Evolutionary conservation across 192 early-diverging fungal species (phyloP).

Genomic region (Blastocladiella britannica): DNA sequence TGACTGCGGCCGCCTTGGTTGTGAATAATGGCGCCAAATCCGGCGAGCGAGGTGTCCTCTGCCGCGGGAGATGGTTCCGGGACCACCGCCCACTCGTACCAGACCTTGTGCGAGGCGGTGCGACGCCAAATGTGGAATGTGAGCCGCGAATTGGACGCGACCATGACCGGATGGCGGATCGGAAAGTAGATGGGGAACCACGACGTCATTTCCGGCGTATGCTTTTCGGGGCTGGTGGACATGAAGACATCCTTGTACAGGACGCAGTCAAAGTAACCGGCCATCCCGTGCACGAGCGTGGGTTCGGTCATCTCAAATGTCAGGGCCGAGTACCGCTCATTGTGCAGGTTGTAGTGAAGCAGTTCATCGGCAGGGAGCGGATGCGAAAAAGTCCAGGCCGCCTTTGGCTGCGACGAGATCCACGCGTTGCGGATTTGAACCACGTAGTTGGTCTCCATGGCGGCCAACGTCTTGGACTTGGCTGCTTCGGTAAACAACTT

Average conservation of each 20-base stretch:
- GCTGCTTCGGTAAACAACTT: slow-evolving; percentile 57
- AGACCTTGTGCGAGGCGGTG: slow-evolving; percentile 57
- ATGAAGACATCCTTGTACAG: slow-evolving; percentile 64
- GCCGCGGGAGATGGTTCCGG: slow-evolving; percentile 4
- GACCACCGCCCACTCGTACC: slow-evolving; percentile 86
- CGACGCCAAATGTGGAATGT: slow-evolving; percentile 68
- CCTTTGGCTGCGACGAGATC: slow-evolving; percentile 41
- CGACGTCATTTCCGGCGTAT: slow-evolving; percentile 83
- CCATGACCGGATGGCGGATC: slow-evolving; percentile 42
- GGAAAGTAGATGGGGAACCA: slow-evolving; percentile 99
- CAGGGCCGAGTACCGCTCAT: slow-evolving; percentile 32
- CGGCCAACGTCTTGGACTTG: slow-evolving; percentile 35
- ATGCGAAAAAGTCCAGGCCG: slow-evolving; percentile 67
- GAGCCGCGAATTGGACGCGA: slow-evolving; percentile 34
- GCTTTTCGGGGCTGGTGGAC: slow-evolving; percentile 63
- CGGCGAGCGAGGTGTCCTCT: slow-evolving; percentile 2
- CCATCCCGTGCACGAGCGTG: slow-evolving; percentile 72
- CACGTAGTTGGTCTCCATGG: slow-evolving; percentile 89
- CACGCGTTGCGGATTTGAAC: slow-evolving; percentile 72
- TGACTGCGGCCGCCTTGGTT: slow-evolving; percentile 47
- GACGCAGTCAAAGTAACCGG: slow-evolving; percentile 87
- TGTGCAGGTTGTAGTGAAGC: slow-evolving; percentile 36
- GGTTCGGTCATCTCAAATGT: slow-evolving; percentile 31
- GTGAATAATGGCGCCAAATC: slow-evolving; percentile 26
- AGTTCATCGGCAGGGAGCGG: slow-evolving; percentile 18